Evolutionary conservation across 805 yeast genomes (phyloP).

Genomic region (Pichia membranifaciens): DNA sequence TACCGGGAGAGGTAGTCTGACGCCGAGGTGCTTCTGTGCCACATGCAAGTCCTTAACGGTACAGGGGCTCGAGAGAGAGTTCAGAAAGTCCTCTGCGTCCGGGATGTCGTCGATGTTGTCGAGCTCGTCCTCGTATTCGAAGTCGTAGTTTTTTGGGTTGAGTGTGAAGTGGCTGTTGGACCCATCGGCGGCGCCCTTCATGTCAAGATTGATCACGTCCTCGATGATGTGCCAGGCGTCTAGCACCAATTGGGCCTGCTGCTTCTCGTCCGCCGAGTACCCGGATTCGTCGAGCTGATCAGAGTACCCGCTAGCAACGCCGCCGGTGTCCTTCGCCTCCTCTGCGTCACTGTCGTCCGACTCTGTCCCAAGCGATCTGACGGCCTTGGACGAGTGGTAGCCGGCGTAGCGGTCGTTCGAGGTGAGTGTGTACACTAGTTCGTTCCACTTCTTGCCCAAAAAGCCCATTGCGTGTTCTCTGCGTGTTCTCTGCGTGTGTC

Average conservation of each 20-base stretch:
- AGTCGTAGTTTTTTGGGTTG: constrained; percentile 36
- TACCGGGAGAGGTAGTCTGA: constrained; percentile 69
- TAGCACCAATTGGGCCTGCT: constrained; percentile 11
- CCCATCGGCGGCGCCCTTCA: not conserved
- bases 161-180: not conserved
- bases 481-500: too few relatives aligned
- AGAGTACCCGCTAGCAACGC: not conserved
- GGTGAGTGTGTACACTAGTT: constrained; percentile 56
- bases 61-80: constrained; percentile 42
- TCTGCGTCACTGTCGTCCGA: constrained; percentile 17
- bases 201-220: constrained; percentile 58
- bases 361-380: constrained; percentile 17
- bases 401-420: constrained; percentile 70
- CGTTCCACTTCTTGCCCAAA: constrained; percentile 41
- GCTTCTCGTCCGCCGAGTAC: constrained; percentile 9
- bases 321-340: not conserved
- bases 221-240: constrained; percentile 40
- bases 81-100: constrained; percentile 57
- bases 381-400: constrained; percentile 34
- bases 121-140: constrained; percentile 16
- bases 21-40: constrained; percentile 71
- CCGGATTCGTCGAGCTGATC: constrained; percentile 1
- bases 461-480: constrained; percentile 10
- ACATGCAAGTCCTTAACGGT: constrained; percentile 67
- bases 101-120: constrained; percentile 67